Base-by-base conservation (phyloP, 306 rosid species). In the Cicer pinnatifidum region DNA sequence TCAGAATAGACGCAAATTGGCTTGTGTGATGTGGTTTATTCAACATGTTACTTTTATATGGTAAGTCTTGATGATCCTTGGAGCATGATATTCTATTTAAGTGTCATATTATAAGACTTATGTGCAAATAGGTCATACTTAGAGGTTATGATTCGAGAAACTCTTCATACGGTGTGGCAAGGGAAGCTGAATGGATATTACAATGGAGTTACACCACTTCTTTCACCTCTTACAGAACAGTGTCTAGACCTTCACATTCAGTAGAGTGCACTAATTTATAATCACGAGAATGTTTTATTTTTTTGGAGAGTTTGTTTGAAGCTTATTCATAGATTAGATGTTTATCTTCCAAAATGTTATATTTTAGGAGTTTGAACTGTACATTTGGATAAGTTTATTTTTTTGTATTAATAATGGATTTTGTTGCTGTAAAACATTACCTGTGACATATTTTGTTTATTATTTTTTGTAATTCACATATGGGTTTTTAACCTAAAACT, bases 361-460 rank as follows among this genome's bases (percentile, higher is more conserved):
- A 17, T 81, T 41, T 72, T 82, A 83, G 77, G 75, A 59, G 51
- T 73, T 12, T 60, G 71, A 84, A 69, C 60, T 82, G 79, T 84
- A 72, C 72, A 84, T 85, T 75, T 71, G 54, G 62, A 67, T 38
- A 81, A 81, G 85, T 28, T 45, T 60, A 75, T 60, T 83, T 76
- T 83, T 48, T 53, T 75, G 59, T 75, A 60, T 82, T 39, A 46
- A 59, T 63, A 72, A 33, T 63, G 65, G 69, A 67, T 56, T 43
- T 81, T 72, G 72, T 58, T 43, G 71, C 66, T 9, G 43, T 33
- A 23, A 23, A 63, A 69, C 63, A 56, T 53, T 6, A 23, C 28
- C 7, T 28, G 11, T 2, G 15, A n/a, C 11, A 7, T 48, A 13
- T 47, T 56, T 11, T 17, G 66, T 48, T 70, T 74, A 51, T 10